These are phyloP conservation scores for Ustilago hordei DNA, from an alignment of 1,284 basidiomycete species.

Conservation along the genomic window DNA sequence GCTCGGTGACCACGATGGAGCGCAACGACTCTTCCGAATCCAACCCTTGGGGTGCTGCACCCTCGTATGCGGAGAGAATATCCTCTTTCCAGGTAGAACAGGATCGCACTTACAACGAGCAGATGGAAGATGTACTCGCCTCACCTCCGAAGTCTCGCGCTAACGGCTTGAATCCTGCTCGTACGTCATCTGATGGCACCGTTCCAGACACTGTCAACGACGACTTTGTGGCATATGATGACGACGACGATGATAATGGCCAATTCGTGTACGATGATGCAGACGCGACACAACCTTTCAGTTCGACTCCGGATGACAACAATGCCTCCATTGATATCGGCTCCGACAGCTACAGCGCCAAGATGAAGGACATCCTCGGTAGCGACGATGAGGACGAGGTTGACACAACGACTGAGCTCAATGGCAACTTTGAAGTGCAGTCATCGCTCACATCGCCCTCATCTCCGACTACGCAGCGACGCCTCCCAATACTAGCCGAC, in stretches of 20 bases:
- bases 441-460: conserved; percentile 7
- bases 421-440: neutral
- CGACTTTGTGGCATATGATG: conserved; percentile 19
- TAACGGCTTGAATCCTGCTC: conserved; percentile 7
- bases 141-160: conserved; percentile 15
- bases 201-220: neutral
- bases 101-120: conserved; percentile 21
- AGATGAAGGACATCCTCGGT: conserved; percentile 56
- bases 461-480: conserved; percentile 29
- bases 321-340: conserved; percentile 28
- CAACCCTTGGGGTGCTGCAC: conserved; percentile 43
- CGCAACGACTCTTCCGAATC: conserved; percentile 28
- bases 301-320: conserved; percentile 26
- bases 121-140: conserved; percentile 35
- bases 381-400: conserved; percentile 43
- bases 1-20: conserved; percentile 17
- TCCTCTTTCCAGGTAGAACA: conserved; percentile 22
- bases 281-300: conserved; percentile 69
- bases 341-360: conserved; percentile 48
- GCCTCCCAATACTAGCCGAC: neutral
- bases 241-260: conserved; percentile 74
- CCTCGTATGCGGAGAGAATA: conserved; percentile 29
- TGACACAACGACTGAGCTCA: neutral
- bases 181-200: neutral
- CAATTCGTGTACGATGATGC: conserved; percentile 79